Base-by-base conservation (phyloP, 108 stramenopile genomes). In the Cyclostephanos tholiformis region DNA sequence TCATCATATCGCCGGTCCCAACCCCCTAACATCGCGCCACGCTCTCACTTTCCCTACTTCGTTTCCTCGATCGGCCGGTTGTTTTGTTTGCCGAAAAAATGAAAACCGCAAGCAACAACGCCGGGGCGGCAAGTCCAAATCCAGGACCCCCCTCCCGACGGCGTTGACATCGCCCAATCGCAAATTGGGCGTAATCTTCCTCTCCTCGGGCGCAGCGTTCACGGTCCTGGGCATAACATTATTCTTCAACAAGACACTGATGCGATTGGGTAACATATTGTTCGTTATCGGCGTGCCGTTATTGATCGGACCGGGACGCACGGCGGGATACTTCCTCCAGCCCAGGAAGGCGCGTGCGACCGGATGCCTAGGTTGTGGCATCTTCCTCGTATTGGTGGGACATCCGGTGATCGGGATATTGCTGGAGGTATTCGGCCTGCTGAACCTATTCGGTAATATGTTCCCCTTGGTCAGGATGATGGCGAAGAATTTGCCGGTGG, bases 401-500 rank as follows among this genome's bases (percentile, higher is more conserved):
- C 80, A 90, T 79, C 95, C 97, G 12, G 77, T 97, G 8, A 74
- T 97, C 10, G 97, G 97, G 11, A 95, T 98, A 32, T 35, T 82
- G 26, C 53, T 97, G 69, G 97, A 98, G 82, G 72, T 89, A 0
- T 97, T 98, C 83, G 96, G 97, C 3, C 67, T 98, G 57, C 51
- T 97, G 62, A 98, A 98, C 84, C 69, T 98, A 3, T 98, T 97
- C 77, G 97, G 94, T 6, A 95, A 97, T 67, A 86, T 95, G 86
- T 97, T 97, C 76, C 94, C 96, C 11, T 48, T 97, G 27, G 72
- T 94, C 6, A 72, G 77, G 79, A 83, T 81, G 38, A 75, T 97
- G 68, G 59, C 89, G 22, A 84, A 84, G 76, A 70, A 85, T 32
- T 75, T 95, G 76, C 96, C 96, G 4, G 63, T 89, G 10, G 80